Evolutionary conservation across 1,139 yeast genomes (phyloP).

Genomic region (Taphrina wiesneri): DNA sequence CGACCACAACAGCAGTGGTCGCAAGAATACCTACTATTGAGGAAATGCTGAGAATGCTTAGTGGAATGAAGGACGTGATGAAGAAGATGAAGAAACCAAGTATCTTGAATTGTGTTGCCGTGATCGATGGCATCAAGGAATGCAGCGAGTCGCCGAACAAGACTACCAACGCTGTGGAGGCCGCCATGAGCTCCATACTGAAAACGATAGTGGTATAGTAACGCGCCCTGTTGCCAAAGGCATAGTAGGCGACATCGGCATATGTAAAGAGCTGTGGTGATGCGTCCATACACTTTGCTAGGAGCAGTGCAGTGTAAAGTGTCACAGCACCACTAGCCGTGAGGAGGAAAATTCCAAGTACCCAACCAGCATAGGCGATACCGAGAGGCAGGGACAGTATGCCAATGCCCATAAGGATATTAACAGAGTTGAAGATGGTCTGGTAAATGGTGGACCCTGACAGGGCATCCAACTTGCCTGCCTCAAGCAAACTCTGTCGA

Average conservation of each 20-base stretch:
- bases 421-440: conserved; percentile 82
- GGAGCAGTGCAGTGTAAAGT: conserved; percentile 65
- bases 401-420: conserved; percentile 83
- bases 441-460: conserved; percentile 51
- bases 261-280: conserved; percentile 79
- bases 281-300: conserved; percentile 67
- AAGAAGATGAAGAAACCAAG: conserved; percentile 62
- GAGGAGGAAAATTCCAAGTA: conserved; percentile 55
- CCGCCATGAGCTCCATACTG: conserved; percentile 74
- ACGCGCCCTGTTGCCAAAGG: conserved; percentile 64
- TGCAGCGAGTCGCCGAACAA: conserved; percentile 81
- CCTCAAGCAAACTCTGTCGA: conserved; percentile 11
- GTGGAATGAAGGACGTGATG: conserved; percentile 65
- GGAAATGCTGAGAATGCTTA: conserved; percentile 67
- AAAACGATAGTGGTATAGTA: conserved; percentile 69
- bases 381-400: conserved; percentile 82
- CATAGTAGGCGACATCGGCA: conserved; percentile 81
- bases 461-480: conserved; percentile 8
- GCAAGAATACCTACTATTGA: conserved; percentile 74
- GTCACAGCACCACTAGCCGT: conserved; percentile 50
- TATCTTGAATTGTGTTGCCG: conserved; percentile 57
- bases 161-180: conserved; percentile 68
- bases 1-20: conserved; percentile 62
- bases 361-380: conserved; percentile 76
- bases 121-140: conserved; percentile 60